Evolutionary conservation across 345 rosid genomes (phyloP).

Genomic region (Odontarrhena argentea): DNA sequence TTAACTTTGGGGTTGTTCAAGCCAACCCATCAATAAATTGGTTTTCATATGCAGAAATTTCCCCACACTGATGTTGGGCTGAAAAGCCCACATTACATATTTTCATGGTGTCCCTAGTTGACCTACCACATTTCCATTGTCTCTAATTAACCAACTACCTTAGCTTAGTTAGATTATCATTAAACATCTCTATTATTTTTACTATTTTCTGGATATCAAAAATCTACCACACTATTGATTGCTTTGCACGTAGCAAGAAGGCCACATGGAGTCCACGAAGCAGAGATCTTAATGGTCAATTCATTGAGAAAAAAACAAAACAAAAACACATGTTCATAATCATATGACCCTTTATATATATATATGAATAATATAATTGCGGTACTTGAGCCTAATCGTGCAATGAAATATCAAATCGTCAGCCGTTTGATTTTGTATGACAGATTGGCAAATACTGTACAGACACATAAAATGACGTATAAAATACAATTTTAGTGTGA

Average conservation of each 20-base stretch:
- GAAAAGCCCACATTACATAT: no score
- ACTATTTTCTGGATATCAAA: not conserved
- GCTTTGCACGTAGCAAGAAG: slow-evolving; percentile 39
- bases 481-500: slow-evolving; percentile 1
- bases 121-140: not conserved
- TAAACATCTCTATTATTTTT: not conserved
- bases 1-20: no score
- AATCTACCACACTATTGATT: slow-evolving; percentile 11
- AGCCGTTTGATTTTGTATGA: slow-evolving; percentile 2
- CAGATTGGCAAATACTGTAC: slow-evolving; percentile 18
- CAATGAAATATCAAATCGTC: slow-evolving; percentile 15
- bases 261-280: slow-evolving; percentile 32
- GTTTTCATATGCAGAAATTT: no score
- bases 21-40: no score
- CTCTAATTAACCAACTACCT: not conserved
- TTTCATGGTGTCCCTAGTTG: no score
- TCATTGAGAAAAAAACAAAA: not conserved
- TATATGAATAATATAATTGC: not conserved
- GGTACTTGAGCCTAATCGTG: slow-evolving; percentile 27
- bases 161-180: not conserved
- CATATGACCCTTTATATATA: not conserved
- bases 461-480: not conserved
- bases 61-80: no score
- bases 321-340: not conserved
- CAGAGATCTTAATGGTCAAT: slow-evolving; percentile 28